Evolutionary conservation across 129 eudicot species (phyloP).

Genomic region (Centella asiatica): DNA sequence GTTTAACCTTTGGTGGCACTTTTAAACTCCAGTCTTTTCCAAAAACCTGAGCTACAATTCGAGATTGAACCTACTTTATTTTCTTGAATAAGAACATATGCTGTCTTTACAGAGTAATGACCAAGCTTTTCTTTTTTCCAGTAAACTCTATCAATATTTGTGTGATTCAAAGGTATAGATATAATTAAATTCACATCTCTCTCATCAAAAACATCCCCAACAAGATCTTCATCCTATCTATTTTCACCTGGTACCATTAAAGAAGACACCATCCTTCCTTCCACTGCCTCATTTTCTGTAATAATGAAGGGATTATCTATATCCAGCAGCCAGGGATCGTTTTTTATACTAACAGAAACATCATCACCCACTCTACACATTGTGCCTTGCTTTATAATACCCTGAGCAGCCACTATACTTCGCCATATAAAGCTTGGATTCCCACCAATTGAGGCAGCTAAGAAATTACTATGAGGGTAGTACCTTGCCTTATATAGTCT

Average conservation of each 20-base stretch:
- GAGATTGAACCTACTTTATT: background rate
- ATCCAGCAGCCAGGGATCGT: background rate
- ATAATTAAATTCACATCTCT: background rate
- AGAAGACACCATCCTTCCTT: background rate
- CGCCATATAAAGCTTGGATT: background rate
- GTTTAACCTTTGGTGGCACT: background rate
- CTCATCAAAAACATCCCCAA: background rate
- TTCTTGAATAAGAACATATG: background rate
- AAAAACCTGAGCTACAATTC: fast-evolving
- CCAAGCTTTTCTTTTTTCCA: background rate
- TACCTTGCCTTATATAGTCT: background rate
- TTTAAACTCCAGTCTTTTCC: background rate
- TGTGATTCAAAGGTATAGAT: background rate
- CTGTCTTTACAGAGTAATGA: background rate
- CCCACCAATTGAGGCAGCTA: background rate
- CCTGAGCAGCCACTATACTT: background rate
- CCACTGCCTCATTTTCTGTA: background rate
- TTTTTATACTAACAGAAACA: background rate
- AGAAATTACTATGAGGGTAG: background rate
- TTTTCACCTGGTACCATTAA: background rate
- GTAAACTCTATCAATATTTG: background rate
- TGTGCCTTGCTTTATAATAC: background rate
- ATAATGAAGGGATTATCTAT: background rate
- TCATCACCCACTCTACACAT: background rate
- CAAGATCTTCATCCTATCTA: background rate